Conservation (phyloP, 1,139 yeast species). For the Candida sanyaensis region DNA sequence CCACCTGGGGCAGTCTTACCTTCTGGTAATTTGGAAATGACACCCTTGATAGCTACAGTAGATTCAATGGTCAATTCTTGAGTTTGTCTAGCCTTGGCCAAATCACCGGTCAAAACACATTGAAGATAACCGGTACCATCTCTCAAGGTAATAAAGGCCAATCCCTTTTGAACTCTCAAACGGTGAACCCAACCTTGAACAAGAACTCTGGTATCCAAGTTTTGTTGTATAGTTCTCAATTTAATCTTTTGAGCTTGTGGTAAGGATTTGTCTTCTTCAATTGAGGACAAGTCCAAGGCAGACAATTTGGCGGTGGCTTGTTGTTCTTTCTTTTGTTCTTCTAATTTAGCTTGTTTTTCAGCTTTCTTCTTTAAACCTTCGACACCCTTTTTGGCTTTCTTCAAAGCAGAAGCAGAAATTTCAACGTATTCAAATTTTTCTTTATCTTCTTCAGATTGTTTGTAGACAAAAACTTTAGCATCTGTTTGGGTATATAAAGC, state of each 20-base stretch:
- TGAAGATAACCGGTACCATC: conserved; percentile 95
- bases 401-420: conserved; percentile 89
- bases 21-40: conserved; percentile 81
- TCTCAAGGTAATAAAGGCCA: conserved; percentile 86
- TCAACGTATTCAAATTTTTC: conserved; percentile 61
- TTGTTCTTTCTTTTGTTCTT: conserved; percentile 59
- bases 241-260: conserved; percentile 72
- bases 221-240: conserved; percentile 53
- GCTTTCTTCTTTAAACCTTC: conserved; percentile 89
- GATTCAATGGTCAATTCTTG: conserved; percentile 86
- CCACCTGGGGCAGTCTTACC: conserved; percentile 99
- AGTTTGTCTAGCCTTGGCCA: conserved; percentile 89
- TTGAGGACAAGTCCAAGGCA: conserved; percentile 70
- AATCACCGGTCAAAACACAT: conserved; percentile 83
- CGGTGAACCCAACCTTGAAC: conserved; percentile 98
- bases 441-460: conserved; percentile 54
- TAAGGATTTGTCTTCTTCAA: conserved; percentile 70
- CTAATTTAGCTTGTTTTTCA: conserved; percentile 73
- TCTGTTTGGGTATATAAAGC: conserved; percentile 66
- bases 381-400: conserved; percentile 95
- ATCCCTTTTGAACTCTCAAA: conserved; percentile 87
- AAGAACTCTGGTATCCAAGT: conserved; percentile 64
- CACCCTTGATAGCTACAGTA: conserved; percentile 78
- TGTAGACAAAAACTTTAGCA: conserved; percentile 64
- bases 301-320: conserved; percentile 72